phyloP scores from a whole-genome alignment of 192 early-diverging fungal genomes.

The Coemansia sp. region DNA sequence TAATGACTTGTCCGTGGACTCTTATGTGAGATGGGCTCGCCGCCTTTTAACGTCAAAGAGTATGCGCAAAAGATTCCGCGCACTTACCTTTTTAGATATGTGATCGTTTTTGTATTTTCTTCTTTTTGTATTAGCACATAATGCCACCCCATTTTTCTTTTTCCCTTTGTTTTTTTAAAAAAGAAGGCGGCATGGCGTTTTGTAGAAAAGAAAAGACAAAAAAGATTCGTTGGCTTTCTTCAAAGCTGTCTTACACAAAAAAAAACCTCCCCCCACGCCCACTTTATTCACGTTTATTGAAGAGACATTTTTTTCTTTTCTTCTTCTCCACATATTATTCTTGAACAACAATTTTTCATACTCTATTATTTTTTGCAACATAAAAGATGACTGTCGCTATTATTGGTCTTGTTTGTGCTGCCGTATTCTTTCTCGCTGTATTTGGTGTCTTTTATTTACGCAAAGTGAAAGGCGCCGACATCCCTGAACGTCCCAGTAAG shows the following conservation, averaged over 20 bases:
- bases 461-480: neutral
- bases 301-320: neutral
- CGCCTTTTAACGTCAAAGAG: constrained; percentile 29
- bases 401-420: neutral
- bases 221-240: neutral
- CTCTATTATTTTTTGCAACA: neutral
- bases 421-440: neutral
- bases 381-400: neutral
- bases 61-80: constrained; percentile 33
- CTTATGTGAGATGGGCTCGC: constrained; percentile 39
- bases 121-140: neutral
- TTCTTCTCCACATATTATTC: neutral
- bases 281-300: too few relatives aligned
- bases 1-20: constrained; percentile 31
- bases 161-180: neutral
- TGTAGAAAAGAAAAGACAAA: neutral
- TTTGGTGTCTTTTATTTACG: neutral
- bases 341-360: neutral
- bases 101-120: constrained; percentile 1
- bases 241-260: too few relatives aligned
- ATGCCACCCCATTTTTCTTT: neutral
- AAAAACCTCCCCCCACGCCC: too few relatives aligned
- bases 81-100: constrained; percentile 27
- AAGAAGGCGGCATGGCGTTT: neutral
- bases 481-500: neutral